Conservation (phyloP, 805 yeast genomes). For the Myxozyma nipponensis region DNA sequence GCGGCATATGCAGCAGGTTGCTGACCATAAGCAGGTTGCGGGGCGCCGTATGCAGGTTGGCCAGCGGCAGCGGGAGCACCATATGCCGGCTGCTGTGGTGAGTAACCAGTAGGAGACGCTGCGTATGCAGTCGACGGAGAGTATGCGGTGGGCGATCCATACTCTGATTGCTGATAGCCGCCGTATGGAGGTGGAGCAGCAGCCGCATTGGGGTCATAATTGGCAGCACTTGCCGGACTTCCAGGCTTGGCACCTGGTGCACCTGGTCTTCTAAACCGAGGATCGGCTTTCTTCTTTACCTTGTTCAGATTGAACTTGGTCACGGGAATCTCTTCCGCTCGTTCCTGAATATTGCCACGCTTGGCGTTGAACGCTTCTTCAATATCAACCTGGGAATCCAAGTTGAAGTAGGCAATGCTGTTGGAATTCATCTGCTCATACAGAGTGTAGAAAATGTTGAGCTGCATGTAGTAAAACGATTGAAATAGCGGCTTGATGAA, state of each 20-base stretch:
- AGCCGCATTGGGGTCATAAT: neutral
- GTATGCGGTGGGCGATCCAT: neutral
- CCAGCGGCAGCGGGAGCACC: constrained; percentile 5
- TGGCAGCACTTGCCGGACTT: constrained; percentile 1
- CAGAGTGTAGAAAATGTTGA: constrained; percentile 91
- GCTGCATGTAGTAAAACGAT: constrained; percentile 93
- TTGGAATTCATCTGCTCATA: constrained; percentile 89
- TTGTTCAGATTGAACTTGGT: constrained; percentile 64
- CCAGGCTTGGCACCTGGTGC: constrained; percentile 21
- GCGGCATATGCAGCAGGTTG: constrained; percentile 34
- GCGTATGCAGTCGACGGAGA: constrained; percentile 3
- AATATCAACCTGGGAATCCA: constrained; percentile 62
- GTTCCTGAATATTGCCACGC: constrained; percentile 88
- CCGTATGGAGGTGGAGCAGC: constrained; percentile 37
- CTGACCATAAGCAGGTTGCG: constrained; percentile 6
- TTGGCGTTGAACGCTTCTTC: constrained; percentile 72
- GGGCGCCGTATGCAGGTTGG: constrained; percentile 7
- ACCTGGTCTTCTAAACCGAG: constrained; percentile 29
- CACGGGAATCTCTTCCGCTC: constrained; percentile 81
- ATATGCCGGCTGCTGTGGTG: constrained; percentile 6
- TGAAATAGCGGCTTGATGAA: constrained; percentile 92
- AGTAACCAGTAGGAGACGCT: constrained; percentile 1
- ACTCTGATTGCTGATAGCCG: constrained; percentile 2
- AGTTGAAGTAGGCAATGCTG: constrained; percentile 94
- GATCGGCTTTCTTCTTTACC: constrained; percentile 14